These are phyloP conservation scores for Cyclostephanos invisitatus DNA, from an alignment of 108 stramenopile genomes.

Conservation along the genomic window DNA sequence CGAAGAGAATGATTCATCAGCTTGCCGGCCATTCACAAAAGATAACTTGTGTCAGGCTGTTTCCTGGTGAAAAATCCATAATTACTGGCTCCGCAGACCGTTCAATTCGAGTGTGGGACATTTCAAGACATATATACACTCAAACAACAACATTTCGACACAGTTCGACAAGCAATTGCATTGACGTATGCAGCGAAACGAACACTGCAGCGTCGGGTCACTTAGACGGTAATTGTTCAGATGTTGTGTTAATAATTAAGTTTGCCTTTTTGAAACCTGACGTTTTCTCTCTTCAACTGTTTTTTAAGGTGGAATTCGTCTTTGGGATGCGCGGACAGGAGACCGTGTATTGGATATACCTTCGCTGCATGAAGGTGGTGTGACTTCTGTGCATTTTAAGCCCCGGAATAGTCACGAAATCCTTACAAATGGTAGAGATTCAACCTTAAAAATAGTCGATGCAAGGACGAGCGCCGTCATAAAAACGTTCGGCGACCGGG, in stretches of 20 bases:
- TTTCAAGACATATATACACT: conserved; percentile 73
- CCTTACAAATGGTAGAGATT: conserved; percentile 81
- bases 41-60: conserved; percentile 75
- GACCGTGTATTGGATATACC: conserved; percentile 64
- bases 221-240: conserved; percentile 54
- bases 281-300: neutral
- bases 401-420: conserved; percentile 59
- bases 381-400: conserved; percentile 80
- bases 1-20: conserved; percentile 85
- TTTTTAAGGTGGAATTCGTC: conserved; percentile 48
- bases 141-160: conserved; percentile 77
- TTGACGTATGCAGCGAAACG: conserved; percentile 60
- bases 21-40: conserved; percentile 84
- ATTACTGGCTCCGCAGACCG: conserved; percentile 85
- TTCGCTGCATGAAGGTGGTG: conserved; percentile 62
- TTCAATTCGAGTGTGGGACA: conserved; percentile 84
- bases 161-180: conserved; percentile 70
- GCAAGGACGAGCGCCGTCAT: conserved; percentile 50
- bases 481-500: conserved; percentile 53
- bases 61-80: conserved; percentile 59
- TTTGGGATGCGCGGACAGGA: conserved; percentile 75
- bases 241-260: neutral
- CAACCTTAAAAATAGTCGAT: conserved; percentile 71
- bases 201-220: conserved; percentile 67
- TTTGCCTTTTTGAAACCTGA: neutral